Evolutionary conservation across 352 stramenopile species (phyloP).

Genomic region (Phytopythium vexans): DNA sequence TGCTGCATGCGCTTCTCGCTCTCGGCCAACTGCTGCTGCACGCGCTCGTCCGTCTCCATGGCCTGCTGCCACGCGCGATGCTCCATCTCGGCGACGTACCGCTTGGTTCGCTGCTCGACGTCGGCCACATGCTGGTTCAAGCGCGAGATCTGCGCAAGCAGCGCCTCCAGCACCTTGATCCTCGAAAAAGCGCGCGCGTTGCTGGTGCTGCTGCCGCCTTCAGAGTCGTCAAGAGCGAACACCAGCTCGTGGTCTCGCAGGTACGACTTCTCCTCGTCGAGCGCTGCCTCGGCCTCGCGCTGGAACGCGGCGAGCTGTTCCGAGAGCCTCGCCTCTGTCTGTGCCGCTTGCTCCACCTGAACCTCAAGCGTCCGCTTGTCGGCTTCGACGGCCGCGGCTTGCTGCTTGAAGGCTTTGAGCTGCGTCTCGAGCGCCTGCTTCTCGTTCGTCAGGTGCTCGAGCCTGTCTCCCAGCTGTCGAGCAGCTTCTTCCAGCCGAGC

Average conservation of each 20-base stretch:
- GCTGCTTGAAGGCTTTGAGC: background rate
- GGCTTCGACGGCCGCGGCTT: background rate
- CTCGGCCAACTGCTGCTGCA: conserved; percentile 41
- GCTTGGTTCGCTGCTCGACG: background rate
- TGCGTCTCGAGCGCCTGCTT: background rate
- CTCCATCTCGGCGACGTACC: too few relatives aligned
- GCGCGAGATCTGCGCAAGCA: background rate
- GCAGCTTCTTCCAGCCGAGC: background rate
- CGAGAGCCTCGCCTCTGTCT: background rate
- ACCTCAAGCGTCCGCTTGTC: background rate
- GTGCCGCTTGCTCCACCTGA: background rate
- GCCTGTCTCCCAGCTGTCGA: background rate
- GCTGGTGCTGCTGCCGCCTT: conserved; percentile 1
- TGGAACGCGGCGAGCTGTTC: conserved; percentile 1
- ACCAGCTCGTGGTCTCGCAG: conserved; percentile 12
- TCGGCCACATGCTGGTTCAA: background rate
- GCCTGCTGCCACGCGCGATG: conserved; percentile 20
- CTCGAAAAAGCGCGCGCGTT: background rate
- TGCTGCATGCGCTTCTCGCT: conserved; percentile 26
- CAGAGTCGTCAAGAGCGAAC: conserved; percentile 5
- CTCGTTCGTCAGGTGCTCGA: background rate
- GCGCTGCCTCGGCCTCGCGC: conserved; percentile 8
- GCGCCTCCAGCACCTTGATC: conserved; percentile 1
- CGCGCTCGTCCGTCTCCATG: conserved; percentile 52
- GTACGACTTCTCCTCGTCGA: conserved; percentile 12